These are phyloP conservation scores for Paramecium sexaurelia DNA, from an alignment of 73 alveolate species.

Conservation along the genomic window DNA sequence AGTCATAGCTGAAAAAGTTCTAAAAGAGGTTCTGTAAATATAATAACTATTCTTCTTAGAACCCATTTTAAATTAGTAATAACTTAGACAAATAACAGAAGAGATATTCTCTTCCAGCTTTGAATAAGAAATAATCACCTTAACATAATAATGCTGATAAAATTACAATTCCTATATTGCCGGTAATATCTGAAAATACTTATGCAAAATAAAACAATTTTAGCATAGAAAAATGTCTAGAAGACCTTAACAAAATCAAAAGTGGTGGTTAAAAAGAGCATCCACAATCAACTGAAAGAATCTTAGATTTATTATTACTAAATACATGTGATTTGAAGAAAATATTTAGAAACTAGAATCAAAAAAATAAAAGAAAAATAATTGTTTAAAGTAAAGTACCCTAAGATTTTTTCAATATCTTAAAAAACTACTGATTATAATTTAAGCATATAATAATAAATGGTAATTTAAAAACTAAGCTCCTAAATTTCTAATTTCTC, in stretches of 20 bases:
- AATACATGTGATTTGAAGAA: constrained; percentile 34
- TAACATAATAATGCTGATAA: neutral
- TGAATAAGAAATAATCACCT: neutral
- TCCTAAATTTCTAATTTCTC: neutral
- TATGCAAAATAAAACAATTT: neutral
- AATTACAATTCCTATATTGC: neutral
- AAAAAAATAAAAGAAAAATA: neutral
- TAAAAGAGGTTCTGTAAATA: constrained; percentile 4
- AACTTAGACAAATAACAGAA: neutral
- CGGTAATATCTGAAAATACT: neutral
- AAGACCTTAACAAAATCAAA: neutral
- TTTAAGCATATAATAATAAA: neutral
- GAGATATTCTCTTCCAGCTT: neutral
- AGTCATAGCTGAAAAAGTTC: neutral
- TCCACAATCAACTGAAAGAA: neutral
- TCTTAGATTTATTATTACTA: neutral
- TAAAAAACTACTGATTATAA: constrained; percentile 17
- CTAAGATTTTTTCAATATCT: constrained; percentile 5
- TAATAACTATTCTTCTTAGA: neutral
- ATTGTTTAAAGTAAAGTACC: constrained; percentile 37
- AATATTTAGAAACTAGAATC: neutral
- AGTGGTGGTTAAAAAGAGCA: neutral
- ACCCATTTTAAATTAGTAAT: neutral
- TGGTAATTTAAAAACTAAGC: neutral
- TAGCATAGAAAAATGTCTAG: constrained; percentile 11